Conservation (phyloP, 2,329 filamentous ascomycete genomes). For the Fusarium abutilonis region DNA sequence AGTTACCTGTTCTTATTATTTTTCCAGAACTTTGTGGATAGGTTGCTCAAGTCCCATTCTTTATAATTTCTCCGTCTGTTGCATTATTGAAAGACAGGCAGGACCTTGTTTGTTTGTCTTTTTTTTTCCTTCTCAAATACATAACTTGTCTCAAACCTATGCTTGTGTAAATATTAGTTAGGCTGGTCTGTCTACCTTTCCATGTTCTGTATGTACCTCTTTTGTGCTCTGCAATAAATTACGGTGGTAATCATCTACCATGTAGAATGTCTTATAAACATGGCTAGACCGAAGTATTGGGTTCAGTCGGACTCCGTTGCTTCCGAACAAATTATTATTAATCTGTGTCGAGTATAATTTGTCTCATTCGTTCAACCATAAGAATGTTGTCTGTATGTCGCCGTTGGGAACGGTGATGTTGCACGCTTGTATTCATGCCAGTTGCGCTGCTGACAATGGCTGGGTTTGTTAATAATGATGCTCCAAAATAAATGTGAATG, state of each 20-base stretch:
- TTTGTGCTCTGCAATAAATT: conserved; percentile 14
- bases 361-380: background rate
- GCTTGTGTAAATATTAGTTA: conserved; percentile 8
- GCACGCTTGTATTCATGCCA: background rate
- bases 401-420: conserved; percentile 16
- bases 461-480: background rate
- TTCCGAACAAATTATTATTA: conserved; percentile 17
- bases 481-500: background rate
- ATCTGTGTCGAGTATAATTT: background rate
- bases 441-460: background rate
- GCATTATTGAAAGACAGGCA: background rate
- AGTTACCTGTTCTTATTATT: conserved; percentile 1
- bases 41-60: conserved; percentile 6
- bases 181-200: conserved; percentile 3
- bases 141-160: background rate
- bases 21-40: conserved; percentile 12
- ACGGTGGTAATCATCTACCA: conserved; percentile 12
- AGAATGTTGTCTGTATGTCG: conserved; percentile 8
- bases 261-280: conserved; percentile 9
- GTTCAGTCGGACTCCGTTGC: conserved; percentile 13
- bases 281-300: conserved; percentile 15
- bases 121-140: conserved; percentile 9
- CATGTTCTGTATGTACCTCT: conserved; percentile 14
- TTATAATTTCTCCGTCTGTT: conserved; percentile 1
- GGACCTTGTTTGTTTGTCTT: background rate